Conservation (phyloP, 108 stramenopile genomes). For the Stephanodiscus triporus region DNA sequence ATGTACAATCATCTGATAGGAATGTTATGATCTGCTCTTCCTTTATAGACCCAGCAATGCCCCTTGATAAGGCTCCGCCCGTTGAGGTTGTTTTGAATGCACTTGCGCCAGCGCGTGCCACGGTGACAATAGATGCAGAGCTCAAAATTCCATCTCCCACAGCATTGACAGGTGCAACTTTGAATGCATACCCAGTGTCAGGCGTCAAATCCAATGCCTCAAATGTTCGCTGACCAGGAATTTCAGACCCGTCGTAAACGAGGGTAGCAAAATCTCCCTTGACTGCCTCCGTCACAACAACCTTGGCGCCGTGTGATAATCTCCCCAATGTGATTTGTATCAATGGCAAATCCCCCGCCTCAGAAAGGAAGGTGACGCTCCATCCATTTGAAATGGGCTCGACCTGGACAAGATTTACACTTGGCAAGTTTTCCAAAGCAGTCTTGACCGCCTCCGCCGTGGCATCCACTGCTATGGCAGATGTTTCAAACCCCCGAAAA, state of each 20-base stretch:
- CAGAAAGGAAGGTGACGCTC: conserved; percentile 72
- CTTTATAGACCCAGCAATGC: conserved; percentile 80
- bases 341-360: conserved; percentile 77
- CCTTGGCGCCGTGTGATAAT: conserved; percentile 41
- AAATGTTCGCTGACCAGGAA: conserved; percentile 46
- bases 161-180: conserved; percentile 76
- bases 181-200: conserved; percentile 79
- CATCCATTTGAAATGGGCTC: conserved; percentile 48
- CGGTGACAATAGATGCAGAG: conserved; percentile 60
- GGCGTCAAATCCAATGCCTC: conserved; percentile 52
- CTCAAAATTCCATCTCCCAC: conserved; percentile 72
- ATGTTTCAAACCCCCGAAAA: conserved; percentile 62
- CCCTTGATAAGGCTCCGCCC: conserved; percentile 64
- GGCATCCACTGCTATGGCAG: conserved; percentile 53
- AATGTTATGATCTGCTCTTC: conserved; percentile 72
- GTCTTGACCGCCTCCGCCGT: conserved; percentile 45
- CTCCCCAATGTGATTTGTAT: conserved; percentile 65
- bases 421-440: conserved; percentile 66
- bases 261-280: conserved; percentile 70
- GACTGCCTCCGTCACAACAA: conserved; percentile 51
- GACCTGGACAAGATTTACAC: conserved; percentile 69
- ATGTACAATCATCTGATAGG: conserved; percentile 34
- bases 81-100: conserved; percentile 70
- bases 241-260: conserved; percentile 72
- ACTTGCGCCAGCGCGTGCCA: conserved; percentile 74